Evolutionary conservation across 768 basidiomycete genomes (phyloP), one percentile per base, ranked within the genome.

Genomic region (Kwoniella europaea): DNA sequence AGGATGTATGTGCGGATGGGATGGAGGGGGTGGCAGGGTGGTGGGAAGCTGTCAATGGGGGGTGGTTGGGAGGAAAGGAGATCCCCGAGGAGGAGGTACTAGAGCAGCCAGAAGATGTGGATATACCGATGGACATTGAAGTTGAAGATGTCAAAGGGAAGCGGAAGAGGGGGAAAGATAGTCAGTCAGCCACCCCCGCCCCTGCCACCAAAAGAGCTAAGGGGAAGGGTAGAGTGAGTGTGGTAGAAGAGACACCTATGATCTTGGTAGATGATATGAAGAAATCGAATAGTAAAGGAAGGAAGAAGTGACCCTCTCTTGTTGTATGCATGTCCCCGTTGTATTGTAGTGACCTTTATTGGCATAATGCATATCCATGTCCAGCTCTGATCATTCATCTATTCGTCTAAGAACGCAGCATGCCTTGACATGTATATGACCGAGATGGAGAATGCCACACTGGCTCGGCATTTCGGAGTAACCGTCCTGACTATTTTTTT

Each of bases 1-100:
- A 74, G 43, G 75, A 80, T 68, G 71, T 80, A 15, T 43, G 57
- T 44, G 82, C 82, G 18, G 81, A 75, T 27, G 76, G 76, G 15
- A 53, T 73, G 29, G 78, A 76, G 24, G 76, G 71, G 52, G 57
- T 79, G 20, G 67, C 68, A 22, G 80, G 78, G 4, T 81, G 80
- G 80, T 66, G 50, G 43, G 76, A 79, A 41, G 76, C 74, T 27
- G 56, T 74, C 7, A 52, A 72, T 63, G 78, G 80, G 9, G 78
- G 78, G 13, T 81, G 80, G 79, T 35, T 65, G 42, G 74, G 50
- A 18, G 79, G 79, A 20, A 56, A 62, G 24, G 55, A 63, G 67
- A 67, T 80, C 0, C 61, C 58, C 10, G 59, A 61, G 24, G 54
- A 66, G 16, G 69, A 50, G 35, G 35, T 44, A 54, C 24, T 1